A percentile compares a stretch with the other conserved stretches of the same genome.
Evolutionary conservation across 345 rosid species (phyloP).

Genomic region (Murraya paniculata): DNA sequence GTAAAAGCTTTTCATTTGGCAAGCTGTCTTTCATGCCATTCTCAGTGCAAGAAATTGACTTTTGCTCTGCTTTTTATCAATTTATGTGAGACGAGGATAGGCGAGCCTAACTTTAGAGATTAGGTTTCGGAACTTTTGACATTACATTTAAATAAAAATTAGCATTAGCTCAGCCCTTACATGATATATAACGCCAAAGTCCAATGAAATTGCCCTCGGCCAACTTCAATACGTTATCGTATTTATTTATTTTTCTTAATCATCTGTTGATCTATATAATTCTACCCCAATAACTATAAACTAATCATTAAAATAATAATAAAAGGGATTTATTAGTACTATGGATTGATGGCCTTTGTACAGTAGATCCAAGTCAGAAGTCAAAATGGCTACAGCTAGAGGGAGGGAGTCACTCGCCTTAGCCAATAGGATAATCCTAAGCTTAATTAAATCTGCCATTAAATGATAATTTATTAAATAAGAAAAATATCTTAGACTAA

Average conservation of each 20-base stretch:
- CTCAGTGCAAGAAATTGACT: neutral
- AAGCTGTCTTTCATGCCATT: no score
- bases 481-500: slow-evolving; percentile 15
- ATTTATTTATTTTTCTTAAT: no score
- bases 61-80: no score
- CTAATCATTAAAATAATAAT: neutral
- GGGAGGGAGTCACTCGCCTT: neutral
- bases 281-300: neutral
- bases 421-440: neutral
- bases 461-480: neutral
- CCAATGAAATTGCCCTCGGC: neutral
- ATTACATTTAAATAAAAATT: neutral
- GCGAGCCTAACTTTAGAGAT: neutral
- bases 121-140: neutral
- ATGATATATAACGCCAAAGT: neutral
- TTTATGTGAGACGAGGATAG: neutral
- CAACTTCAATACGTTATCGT: neutral
- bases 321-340: no score
- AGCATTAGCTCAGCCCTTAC: neutral
- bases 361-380: neutral
- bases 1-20: no score
- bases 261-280: no score
- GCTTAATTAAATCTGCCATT: neutral
- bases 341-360: neutral
- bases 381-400: neutral